A percentile compares a stretch with the other conserved stretches of the same genome.
Conservation (phyloP, 345 rosid species). For the Luvunga scandens region DNA sequence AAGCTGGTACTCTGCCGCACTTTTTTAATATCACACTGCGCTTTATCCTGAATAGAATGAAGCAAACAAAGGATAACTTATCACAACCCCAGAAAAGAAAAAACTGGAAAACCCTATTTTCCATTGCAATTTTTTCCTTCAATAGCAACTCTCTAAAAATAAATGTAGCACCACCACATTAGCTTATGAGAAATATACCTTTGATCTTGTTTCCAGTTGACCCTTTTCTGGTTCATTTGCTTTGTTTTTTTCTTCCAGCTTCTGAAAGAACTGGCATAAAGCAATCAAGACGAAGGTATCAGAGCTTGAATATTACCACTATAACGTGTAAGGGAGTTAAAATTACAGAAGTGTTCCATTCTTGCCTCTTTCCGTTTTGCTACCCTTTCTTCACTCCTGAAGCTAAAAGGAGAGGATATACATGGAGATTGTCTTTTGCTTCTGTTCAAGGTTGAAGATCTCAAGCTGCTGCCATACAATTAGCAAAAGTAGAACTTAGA, state of each 20-base stretch:
- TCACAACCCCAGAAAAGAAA: not conserved
- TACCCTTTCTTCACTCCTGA: slow-evolving; percentile 84
- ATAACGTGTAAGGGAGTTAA: slow-evolving; percentile 3
- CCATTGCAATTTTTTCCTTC: not conserved
- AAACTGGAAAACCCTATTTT: no score
- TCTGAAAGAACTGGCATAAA: slow-evolving; percentile 54
- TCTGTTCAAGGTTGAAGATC: slow-evolving; percentile 35
- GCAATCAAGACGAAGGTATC: slow-evolving; percentile 15
- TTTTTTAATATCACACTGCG: slow-evolving; percentile 17
- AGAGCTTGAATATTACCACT: slow-evolving; percentile 1
- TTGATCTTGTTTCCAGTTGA: slow-evolving; percentile 32
- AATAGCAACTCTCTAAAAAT: not conserved
- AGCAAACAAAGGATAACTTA: not conserved
- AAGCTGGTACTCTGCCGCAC: slow-evolving; percentile 24
- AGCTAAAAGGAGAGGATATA: slow-evolving; percentile 57
- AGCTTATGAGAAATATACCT: slow-evolving; percentile 27
- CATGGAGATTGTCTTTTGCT: slow-evolving; percentile 39
- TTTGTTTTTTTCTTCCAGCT: slow-evolving; percentile 55
- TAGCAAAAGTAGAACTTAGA: slow-evolving; percentile 8
- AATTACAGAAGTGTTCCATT: not conserved
- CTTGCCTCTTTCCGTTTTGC: slow-evolving; percentile 81
- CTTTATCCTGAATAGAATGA: slow-evolving; percentile 27
- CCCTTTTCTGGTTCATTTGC: slow-evolving; percentile 36
- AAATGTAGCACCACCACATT: not conserved
- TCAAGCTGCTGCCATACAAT: slow-evolving; percentile 36